A percentile compares a stretch with the other conserved stretches of the same genome.
Evolutionary conservation across 2,329 filamentous ascomycete genomes (phyloP).

Genomic region (Pseudomassariella vexata): DNA sequence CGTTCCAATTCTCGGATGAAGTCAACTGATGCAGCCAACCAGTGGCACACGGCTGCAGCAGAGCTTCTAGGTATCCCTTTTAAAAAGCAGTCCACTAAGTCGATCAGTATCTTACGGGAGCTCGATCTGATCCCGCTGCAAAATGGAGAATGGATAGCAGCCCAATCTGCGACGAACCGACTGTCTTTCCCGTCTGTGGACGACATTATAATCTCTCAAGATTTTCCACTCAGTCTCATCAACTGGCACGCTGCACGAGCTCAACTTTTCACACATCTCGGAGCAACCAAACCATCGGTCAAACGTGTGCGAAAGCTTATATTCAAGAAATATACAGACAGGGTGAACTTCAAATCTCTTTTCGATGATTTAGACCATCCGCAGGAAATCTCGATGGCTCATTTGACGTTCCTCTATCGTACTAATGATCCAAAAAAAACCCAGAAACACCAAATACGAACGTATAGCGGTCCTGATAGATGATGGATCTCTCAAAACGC

Average conservation of each 20-base stretch:
- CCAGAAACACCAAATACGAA: not conserved
- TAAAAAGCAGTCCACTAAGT: no score
- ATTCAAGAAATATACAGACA: not conserved
- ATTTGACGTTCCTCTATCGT: not conserved
- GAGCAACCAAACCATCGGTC: not conserved
- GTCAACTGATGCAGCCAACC: no score
- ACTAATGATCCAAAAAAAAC: not conserved
- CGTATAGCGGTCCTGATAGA: not conserved
- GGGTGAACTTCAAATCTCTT: not conserved
- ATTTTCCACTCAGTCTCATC: not conserved
- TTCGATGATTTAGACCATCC: not conserved
- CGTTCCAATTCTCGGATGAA: constrained; percentile 10
- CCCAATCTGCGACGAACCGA: not conserved
- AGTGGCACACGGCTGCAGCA: no score
- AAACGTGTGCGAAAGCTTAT: not conserved
- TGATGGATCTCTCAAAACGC: not conserved
- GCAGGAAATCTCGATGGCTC: not conserved
- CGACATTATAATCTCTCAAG: not conserved
- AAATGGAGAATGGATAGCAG: constrained; percentile 11
- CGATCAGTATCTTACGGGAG: no score
- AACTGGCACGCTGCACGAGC: not conserved
- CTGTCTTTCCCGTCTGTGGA: not conserved
- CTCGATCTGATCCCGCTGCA: constrained; percentile 13
- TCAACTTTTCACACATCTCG: not conserved
- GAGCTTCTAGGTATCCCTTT: no score